Conservation (phyloP, 306 rosid species). For the Glycine tomentella region DNA sequence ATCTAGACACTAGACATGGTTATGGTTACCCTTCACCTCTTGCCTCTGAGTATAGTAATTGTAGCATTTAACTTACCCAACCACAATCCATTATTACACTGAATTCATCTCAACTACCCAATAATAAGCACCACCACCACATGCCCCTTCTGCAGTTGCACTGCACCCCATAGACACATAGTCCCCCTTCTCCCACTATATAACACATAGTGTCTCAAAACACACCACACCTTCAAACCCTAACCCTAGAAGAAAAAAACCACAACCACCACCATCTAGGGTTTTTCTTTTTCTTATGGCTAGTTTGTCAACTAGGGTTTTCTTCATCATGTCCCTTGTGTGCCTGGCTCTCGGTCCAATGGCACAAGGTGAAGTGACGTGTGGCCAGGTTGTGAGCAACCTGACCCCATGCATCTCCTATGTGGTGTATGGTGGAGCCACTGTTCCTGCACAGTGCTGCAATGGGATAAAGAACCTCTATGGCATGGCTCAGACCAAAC, state of each 20-base stretch:
- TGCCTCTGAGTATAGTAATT: neutral
- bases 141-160: neutral
- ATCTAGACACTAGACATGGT: slow-evolving; percentile 18
- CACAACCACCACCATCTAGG: too few relatives aligned
- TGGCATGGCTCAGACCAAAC: slow-evolving; percentile 53
- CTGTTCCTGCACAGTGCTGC: slow-evolving; percentile 52
- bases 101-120: slow-evolving; percentile 51
- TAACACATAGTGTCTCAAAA: neutral
- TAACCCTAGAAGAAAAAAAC: too few relatives aligned
- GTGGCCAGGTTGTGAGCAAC: slow-evolving; percentile 46
- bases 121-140: slow-evolving; percentile 22
- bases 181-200: slow-evolving; percentile 14
- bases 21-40: neutral
- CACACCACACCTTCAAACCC: neutral
- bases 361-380: slow-evolving; percentile 40
- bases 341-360: slow-evolving; percentile 37
- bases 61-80: slow-evolving; percentile 45
- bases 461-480: slow-evolving; percentile 50
- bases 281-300: neutral
- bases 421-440: slow-evolving; percentile 25
- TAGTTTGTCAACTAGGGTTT: slow-evolving; percentile 23
- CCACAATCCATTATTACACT: slow-evolving; percentile 23
- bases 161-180: neutral
- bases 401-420: slow-evolving; percentile 56
- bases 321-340: slow-evolving; percentile 33